phyloP scores from a whole-genome alignment of 192 early-diverging fungal species.

The Coemansia sp. region DNA sequence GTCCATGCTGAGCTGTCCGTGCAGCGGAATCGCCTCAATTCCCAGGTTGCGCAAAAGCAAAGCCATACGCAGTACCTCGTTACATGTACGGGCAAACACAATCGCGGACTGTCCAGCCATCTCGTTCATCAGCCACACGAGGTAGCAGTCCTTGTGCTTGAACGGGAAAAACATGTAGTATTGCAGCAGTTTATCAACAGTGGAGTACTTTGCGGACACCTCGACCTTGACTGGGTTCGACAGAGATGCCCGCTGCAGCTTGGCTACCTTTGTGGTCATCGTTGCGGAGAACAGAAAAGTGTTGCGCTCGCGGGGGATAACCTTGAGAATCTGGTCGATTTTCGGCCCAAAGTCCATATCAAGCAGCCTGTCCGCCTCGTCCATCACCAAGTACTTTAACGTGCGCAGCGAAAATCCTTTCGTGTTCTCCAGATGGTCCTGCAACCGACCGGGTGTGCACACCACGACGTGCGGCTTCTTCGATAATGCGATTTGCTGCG shows the following conservation, averaged over 20 bases:
- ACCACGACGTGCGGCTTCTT: constrained; percentile 95
- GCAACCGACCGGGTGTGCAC: constrained; percentile 92
- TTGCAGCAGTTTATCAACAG: constrained; percentile 88
- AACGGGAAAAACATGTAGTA: constrained; percentile 97
- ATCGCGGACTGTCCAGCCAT: constrained; percentile 88
- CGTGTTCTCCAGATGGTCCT: constrained; percentile 97
- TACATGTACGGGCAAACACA: constrained; percentile 90
- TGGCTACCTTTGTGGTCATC: constrained; percentile 98
- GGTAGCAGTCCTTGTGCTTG: constrained; percentile 92
- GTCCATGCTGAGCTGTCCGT: constrained; percentile 90
- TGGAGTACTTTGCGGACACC: constrained; percentile 96
- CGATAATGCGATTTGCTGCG: constrained; percentile 89
- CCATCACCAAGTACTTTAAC: constrained; percentile 92
- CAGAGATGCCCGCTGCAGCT: constrained; percentile 89
- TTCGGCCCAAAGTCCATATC: constrained; percentile 97
- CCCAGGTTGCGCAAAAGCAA: constrained; percentile 89
- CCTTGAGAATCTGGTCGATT: constrained; percentile 91
- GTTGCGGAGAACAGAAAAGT: constrained; percentile 96
- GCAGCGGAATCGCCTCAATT: constrained; percentile 90
- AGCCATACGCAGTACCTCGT: constrained; percentile 80
- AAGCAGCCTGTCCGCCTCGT: constrained; percentile 89
- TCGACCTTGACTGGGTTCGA: constrained; percentile 91
- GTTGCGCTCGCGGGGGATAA: constrained; percentile 88
- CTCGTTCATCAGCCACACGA: constrained; percentile 93
- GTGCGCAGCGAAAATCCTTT: constrained; percentile 93